Percentiles rank a stretch among this genome's conserved stretches.
phyloP scores from a whole-genome alignment of 176 grass and related monocot genomes.

The Pontederia paniculata region DNA sequence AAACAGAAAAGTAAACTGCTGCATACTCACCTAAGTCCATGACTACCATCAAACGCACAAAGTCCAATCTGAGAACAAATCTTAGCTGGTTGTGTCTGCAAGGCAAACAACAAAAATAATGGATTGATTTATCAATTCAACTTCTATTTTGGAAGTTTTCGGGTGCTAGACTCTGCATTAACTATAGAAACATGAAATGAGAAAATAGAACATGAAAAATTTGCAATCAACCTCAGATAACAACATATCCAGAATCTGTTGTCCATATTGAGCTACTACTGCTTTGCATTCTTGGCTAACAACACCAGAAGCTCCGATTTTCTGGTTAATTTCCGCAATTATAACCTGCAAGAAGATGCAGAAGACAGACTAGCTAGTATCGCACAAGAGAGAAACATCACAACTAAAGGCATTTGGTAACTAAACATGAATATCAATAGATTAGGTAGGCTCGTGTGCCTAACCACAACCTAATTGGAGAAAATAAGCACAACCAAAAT shows the following conservation, averaged over 20 bases:
- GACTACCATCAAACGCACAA: background rate
- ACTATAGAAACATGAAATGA: background rate
- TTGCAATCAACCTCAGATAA: constrained; percentile 47
- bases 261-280: constrained; percentile 76
- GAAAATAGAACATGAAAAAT: background rate
- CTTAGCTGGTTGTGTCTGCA: background rate
- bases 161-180: no score
- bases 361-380: background rate
- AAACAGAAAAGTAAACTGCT: background rate
- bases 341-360: constrained; percentile 32
- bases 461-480: no score
- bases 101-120: background rate
- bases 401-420: background rate
- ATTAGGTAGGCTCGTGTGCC: no score
- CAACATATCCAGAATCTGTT: constrained; percentile 73
- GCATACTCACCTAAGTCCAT: background rate
- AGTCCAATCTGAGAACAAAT: constrained; percentile 8
- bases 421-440: no score
- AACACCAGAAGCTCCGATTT: constrained; percentile 77
- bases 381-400: background rate
- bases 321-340: constrained; percentile 87
- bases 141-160: no score
- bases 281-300: constrained; percentile 98
- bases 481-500: no score
- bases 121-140: background rate